Percentiles rank a stretch among this genome's conserved stretches.
Evolutionary conservation across 805 yeast genomes (phyloP).

Genomic region (Grigorovia jiainica): DNA sequence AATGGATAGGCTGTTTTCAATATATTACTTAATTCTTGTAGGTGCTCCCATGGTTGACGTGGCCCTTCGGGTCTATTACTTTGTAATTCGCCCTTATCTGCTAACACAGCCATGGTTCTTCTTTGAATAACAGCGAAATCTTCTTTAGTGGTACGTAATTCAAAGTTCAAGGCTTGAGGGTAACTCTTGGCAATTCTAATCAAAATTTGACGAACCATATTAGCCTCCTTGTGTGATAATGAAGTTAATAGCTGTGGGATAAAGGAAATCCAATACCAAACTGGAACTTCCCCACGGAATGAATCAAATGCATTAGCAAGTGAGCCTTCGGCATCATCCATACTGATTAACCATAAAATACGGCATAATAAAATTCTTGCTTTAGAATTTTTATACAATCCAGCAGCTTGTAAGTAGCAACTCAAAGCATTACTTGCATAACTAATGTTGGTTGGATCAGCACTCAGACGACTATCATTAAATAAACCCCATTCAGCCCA

Average conservation of each 20-base stretch:
- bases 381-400: slow-evolving; percentile 85
- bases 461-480: slow-evolving; percentile 80
- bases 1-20: slow-evolving; percentile 94
- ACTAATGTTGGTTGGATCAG: slow-evolving; percentile 67
- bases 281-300: slow-evolving; percentile 93
- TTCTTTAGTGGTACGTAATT: slow-evolving; percentile 87
- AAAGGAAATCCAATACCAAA: slow-evolving; percentile 98
- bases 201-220: slow-evolving; percentile 76
- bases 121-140: slow-evolving; percentile 83
- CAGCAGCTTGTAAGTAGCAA: slow-evolving; percentile 96
- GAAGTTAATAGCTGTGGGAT: slow-evolving; percentile 90
- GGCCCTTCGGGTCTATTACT: slow-evolving; percentile 15
- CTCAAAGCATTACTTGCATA: slow-evolving; percentile 90
- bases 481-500: slow-evolving; percentile 99
- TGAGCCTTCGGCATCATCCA: slow-evolving; percentile 78
- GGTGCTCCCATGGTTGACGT: slow-evolving; percentile 90
- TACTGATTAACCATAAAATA: slow-evolving; percentile 83
- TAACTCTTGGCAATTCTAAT: slow-evolving; percentile 90
- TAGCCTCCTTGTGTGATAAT: slow-evolving; percentile 84
- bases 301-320: slow-evolving; percentile 82
- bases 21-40: slow-evolving; percentile 87
- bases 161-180: slow-evolving; percentile 97
- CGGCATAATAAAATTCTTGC: slow-evolving; percentile 81
- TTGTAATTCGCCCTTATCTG: slow-evolving; percentile 15
- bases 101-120: slow-evolving; percentile 48